Base-by-base conservation (phyloP, 2,329 filamentous ascomycete species). In the Fusarium secorum region DNA sequence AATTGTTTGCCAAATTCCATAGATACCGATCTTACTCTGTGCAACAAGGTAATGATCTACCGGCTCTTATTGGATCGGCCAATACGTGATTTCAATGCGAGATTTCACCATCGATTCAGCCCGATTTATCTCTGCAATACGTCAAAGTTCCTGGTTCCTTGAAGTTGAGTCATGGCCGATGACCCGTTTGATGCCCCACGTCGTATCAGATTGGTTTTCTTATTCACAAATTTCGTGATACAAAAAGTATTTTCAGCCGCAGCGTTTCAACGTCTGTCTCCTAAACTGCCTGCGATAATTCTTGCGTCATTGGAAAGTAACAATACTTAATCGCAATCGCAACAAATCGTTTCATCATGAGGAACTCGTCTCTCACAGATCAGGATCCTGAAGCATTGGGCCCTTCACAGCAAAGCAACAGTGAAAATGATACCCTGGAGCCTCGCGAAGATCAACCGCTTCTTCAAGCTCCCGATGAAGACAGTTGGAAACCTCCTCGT, bases 401-500 rank as follows among this genome's bases (percentile, higher is more conserved):
- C 18, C 42, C 64, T 44, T 46, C 61, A 45, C 36, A 51, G 33
- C 64, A 28, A 48, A 46, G 30, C 13, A 36, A 22, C n/a, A 13
- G 8, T 33, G 36, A 24, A 15, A 28, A 20, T 48, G 41, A 57
- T 41, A 26, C 42, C 28, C 17, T 45, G 3, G 60, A 70, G 14
- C 35, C 56, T 38, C 53, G 60, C 24, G 74, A 76, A 39, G 73
- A 71, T 42, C 68, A 75, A n/a, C 73, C 73, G 26, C 58, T 75
- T 17, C 73, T 75, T 39, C 66, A 42, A 14, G 46, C 73, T 38
- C 73, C 73, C 4, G 48, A 75, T 24, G 71, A 75, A 30, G 64
- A 63, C 26, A 60, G 60, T 2, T 88, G 86, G 86, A 81, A 77
- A n/a, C 80, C 85, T 2, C 85, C 85, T 1, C 73, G 75, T 5